A percentile compares a stretch with the other conserved stretches of the same genome.
These are phyloP conservation scores for Carpinus fangiana DNA, from an alignment of 306 rosid genomes.

Conservation along the genomic window DNA sequence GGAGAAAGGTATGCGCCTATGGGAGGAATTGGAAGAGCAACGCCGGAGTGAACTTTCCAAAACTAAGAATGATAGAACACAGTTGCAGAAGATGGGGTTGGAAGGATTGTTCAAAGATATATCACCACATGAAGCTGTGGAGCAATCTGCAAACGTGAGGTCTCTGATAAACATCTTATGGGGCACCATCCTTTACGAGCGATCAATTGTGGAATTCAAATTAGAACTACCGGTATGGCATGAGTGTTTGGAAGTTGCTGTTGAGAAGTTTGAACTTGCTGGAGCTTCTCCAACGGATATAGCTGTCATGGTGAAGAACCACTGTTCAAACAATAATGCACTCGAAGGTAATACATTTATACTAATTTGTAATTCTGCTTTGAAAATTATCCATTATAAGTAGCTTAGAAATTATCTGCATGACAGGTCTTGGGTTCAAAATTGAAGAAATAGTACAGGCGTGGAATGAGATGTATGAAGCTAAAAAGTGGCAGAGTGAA, in stretches of 20 bases:
- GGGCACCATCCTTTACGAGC: constrained; percentile 91
- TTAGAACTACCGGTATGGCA: constrained; percentile 71
- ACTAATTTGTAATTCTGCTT: constrained; percentile 15
- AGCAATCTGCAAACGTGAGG: constrained; percentile 61
- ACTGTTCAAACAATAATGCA: constrained; percentile 64
- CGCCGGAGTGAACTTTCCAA: constrained; percentile 37
- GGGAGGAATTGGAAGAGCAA: constrained; percentile 63
- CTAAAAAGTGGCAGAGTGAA: constrained; percentile 66
- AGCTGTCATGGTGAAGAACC: constrained; percentile 81
- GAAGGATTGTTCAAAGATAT: constrained; percentile 43
- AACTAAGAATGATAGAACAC: constrained; percentile 36
- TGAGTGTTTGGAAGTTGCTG: constrained; percentile 67
- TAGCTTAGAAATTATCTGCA: constrained; percentile 6
- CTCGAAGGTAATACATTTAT: constrained; percentile 52
- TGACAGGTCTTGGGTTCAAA: constrained; percentile 71
- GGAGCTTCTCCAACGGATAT: constrained; percentile 84
- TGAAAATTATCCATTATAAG: not conserved
- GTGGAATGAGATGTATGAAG: constrained; percentile 89
- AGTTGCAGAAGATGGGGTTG: constrained; percentile 51
- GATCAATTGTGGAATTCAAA: constrained; percentile 76
- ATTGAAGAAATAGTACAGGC: constrained; percentile 85
- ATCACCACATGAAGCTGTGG: constrained; percentile 55
- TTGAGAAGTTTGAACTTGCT: constrained; percentile 79
- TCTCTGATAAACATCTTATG: constrained; percentile 78
- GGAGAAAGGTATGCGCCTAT: constrained; percentile 79